Evolutionary conservation across 2,329 filamentous ascomycete species (phyloP).

Genomic region (Apiospora koreana): DNA sequence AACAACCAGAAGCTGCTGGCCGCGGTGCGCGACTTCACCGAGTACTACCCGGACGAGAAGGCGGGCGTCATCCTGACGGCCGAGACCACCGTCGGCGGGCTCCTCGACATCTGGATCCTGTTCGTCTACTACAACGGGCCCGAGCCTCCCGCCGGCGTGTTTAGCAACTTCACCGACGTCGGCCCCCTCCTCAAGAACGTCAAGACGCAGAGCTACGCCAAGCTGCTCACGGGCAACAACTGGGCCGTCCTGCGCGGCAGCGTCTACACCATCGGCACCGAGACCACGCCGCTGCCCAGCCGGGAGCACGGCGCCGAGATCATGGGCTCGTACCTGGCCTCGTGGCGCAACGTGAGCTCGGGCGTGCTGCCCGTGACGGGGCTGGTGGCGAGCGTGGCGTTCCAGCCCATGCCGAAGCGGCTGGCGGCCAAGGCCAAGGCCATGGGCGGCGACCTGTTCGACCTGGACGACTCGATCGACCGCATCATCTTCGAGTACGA

Average conservation of each 20-base stretch:
- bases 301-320: conserved; percentile 28
- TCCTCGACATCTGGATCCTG: conserved; percentile 57
- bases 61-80: conserved; percentile 61
- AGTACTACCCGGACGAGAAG: conserved; percentile 59
- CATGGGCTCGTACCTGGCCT: conserved; percentile 31
- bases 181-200: conserved; percentile 43
- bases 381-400: conserved; percentile 35
- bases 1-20: conserved; percentile 40
- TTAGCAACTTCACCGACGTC: conserved; percentile 56
- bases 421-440: conserved; percentile 33
- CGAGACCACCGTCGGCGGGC: conserved; percentile 43
- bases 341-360: conserved; percentile 35
- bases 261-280: conserved; percentile 40
- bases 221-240: conserved; percentile 48
- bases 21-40: conserved; percentile 56
- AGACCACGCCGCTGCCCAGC: conserved; percentile 36
- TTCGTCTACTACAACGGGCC: conserved; percentile 66
- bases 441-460: conserved; percentile 40
- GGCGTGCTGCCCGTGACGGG: conserved; percentile 26
- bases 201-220: conserved; percentile 48
- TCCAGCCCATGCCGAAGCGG: conserved; percentile 40
- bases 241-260: conserved; percentile 34
- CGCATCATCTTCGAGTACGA: conserved; percentile 45
- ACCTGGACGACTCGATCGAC: conserved; percentile 39
- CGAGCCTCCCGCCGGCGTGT: conserved; percentile 50